Percentiles rank a stretch among this genome's conserved stretches.
phyloP scores from a whole-genome alignment of 495 filamentous ascomycete species.

The Penicillium turbatum region DNA sequence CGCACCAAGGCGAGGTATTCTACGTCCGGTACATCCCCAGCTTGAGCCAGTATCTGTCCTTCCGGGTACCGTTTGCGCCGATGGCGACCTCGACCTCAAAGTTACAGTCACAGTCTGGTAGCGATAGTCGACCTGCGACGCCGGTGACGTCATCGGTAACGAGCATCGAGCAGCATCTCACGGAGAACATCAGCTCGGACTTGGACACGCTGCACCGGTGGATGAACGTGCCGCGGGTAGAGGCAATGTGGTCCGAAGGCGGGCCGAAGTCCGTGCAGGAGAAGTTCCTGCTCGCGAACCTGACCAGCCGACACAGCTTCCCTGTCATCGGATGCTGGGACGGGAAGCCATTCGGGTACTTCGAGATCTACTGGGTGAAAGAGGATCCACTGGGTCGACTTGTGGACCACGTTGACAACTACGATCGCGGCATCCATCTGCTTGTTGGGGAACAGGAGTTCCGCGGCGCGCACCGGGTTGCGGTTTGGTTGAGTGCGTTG shows the following conservation, averaged over 20 bases:
- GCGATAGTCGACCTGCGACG: slow-evolving; percentile 14
- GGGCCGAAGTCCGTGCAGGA: slow-evolving; percentile 60
- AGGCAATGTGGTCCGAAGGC: slow-evolving; percentile 73
- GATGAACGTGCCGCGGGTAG: slow-evolving; percentile 85
- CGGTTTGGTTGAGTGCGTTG: slow-evolving; percentile 75
- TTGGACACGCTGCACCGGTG: slow-evolving; percentile 75
- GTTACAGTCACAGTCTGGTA: not conserved
- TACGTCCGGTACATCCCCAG: slow-evolving; percentile 85
- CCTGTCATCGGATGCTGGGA: slow-evolving; percentile 93
- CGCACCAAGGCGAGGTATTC: slow-evolving; percentile 80
- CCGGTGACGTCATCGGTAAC: slow-evolving; percentile 28
- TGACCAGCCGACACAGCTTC: slow-evolving; percentile 71
- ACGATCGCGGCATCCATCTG: slow-evolving; percentile 83
- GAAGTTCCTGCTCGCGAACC: slow-evolving; percentile 59
- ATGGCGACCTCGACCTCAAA: slow-evolving; percentile 11
- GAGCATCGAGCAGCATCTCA: slow-evolving; percentile 27
- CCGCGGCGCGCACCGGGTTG: slow-evolving; percentile 67
- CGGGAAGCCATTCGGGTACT: slow-evolving; percentile 92
- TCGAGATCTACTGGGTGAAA: slow-evolving; percentile 98
- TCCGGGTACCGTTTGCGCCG: slow-evolving; percentile 63
- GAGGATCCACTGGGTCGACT: slow-evolving; percentile 74
- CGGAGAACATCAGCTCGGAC: slow-evolving; percentile 49
- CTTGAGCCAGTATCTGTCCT: slow-evolving; percentile 78
- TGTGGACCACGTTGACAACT: slow-evolving; percentile 64
- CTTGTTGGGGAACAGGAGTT: slow-evolving; percentile 93